Percentiles rank a stretch among this genome's conserved stretches.
phyloP scores from a whole-genome alignment of 2,329 filamentous ascomycete species.

The Diaporthe caulivora region DNA sequence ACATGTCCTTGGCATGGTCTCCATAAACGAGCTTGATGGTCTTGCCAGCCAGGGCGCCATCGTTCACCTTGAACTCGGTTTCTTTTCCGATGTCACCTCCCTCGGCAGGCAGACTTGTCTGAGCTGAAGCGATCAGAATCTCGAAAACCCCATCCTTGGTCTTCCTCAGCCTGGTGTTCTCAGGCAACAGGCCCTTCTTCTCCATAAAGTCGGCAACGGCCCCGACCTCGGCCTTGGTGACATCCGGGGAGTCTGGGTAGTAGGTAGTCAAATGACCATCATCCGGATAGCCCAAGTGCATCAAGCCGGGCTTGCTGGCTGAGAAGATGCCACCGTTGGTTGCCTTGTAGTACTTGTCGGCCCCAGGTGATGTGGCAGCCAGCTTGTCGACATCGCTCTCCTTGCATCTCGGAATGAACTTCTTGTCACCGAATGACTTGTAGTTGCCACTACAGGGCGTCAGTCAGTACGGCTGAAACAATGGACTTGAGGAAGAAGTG shows the following conservation, averaged over 20 bases:
- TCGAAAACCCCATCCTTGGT: conserved; percentile 74
- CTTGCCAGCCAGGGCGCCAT: conserved; percentile 73
- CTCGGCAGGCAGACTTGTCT: conserved; percentile 67
- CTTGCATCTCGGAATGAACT: conserved; percentile 81
- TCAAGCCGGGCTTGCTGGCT: conserved; percentile 70
- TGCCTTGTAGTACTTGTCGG: conserved; percentile 73
- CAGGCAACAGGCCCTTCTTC: conserved; percentile 76
- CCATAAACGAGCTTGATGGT: conserved; percentile 80
- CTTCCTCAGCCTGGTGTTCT: conserved; percentile 84
- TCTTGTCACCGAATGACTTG: conserved; percentile 88
- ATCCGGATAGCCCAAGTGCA: conserved; percentile 83
- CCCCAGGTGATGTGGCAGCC: conserved; percentile 70
- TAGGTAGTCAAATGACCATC: conserved; percentile 85
- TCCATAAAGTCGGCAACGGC: conserved; percentile 80
- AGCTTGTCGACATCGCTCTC: conserved; percentile 74
- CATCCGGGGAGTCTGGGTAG: conserved; percentile 80
- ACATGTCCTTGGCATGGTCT: conserved; percentile 80
- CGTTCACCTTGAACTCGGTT: conserved; percentile 69
- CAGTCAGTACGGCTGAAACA: background rate
- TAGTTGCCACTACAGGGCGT: conserved; percentile 77
- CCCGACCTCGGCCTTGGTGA: conserved; percentile 81
- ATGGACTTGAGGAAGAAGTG: no score
- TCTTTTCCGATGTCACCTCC: conserved; percentile 79
- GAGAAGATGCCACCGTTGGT: conserved; percentile 81
- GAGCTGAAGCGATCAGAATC: conserved; percentile 79